Conservation (phyloP, 2,329 filamentous ascomycete species). For the Fusarium penzigii region DNA sequence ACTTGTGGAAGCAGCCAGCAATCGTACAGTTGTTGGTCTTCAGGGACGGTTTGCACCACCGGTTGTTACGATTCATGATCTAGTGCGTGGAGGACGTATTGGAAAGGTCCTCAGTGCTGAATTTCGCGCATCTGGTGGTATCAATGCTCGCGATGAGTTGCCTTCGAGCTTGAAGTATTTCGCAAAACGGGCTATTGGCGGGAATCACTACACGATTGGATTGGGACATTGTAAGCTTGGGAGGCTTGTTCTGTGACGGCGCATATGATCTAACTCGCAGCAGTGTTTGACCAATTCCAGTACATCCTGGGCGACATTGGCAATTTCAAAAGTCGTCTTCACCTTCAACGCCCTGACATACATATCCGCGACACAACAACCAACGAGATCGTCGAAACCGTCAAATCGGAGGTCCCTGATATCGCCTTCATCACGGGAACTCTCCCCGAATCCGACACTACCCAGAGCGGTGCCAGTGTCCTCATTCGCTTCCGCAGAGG, state of each 20-base stretch:
- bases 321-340: conserved; percentile 40
- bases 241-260: too few relatives aligned
- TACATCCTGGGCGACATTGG: conserved; percentile 47
- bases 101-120: conserved; percentile 56
- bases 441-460: conserved; percentile 29
- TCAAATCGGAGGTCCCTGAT: conserved; percentile 47
- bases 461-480: conserved; percentile 40
- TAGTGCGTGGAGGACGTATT: conserved; percentile 47
- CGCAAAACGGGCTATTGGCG: conserved; percentile 47
- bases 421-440: conserved; percentile 39
- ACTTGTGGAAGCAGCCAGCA: conserved; percentile 40
- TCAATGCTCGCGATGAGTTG: conserved; percentile 35
- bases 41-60: conserved; percentile 51
- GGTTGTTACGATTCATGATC: conserved; percentile 43
- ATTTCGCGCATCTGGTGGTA: conserved; percentile 39
- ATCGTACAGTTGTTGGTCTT: conserved; percentile 48
- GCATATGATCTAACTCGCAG: neutral
- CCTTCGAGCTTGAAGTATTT: conserved; percentile 47
- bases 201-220: conserved; percentile 45
- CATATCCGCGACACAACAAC: conserved; percentile 34
- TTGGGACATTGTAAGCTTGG: conserved; percentile 42
- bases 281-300: conserved; percentile 49
- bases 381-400: conserved; percentile 34
- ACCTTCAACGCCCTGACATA: conserved; percentile 45
- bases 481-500: conserved; percentile 49